Evolutionary conservation across 176 grass and related monocot genomes (phyloP).

Genomic region (Oryza officinalis): DNA sequence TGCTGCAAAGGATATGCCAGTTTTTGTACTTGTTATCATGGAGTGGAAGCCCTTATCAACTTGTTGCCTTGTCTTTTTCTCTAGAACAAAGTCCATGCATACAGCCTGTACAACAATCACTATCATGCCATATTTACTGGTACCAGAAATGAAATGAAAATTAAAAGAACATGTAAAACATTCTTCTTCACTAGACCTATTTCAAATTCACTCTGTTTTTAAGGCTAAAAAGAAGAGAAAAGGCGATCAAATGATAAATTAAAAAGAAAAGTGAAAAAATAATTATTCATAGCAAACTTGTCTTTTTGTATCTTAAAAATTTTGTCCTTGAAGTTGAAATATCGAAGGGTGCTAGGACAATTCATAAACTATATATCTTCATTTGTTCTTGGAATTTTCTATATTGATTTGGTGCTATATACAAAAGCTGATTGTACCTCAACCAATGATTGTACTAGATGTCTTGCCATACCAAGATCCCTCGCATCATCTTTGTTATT

Average conservation of each 20-base stretch:
- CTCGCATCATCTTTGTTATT: background rate
- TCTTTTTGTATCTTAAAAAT: background rate
- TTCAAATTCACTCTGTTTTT: background rate
- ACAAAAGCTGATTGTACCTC: background rate
- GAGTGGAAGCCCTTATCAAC: background rate
- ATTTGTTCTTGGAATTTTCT: background rate
- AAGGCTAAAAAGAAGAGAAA: background rate
- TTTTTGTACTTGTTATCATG: conserved; percentile 2
- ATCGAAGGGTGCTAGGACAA: background rate
- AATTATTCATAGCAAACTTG: background rate
- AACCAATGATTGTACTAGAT: background rate
- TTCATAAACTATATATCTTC: background rate
- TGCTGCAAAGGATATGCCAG: conserved; percentile 11
- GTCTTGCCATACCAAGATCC: background rate
- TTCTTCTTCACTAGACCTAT: background rate
- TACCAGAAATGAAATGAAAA: background rate
- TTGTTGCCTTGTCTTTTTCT: background rate
- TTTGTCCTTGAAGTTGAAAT: background rate
- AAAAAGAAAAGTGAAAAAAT: background rate
- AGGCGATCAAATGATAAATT: background rate
- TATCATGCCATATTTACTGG: background rate
- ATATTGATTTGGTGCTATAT: background rate
- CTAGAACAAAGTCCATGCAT: conserved; percentile 1
- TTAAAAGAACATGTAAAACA: background rate
- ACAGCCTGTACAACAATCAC: background rate